Percentiles rank a stretch among this genome's conserved stretches.
These are phyloP conservation scores for Adansonia digitata DNA, from an alignment of 345 rosid genomes.

Conservation along the genomic window DNA sequence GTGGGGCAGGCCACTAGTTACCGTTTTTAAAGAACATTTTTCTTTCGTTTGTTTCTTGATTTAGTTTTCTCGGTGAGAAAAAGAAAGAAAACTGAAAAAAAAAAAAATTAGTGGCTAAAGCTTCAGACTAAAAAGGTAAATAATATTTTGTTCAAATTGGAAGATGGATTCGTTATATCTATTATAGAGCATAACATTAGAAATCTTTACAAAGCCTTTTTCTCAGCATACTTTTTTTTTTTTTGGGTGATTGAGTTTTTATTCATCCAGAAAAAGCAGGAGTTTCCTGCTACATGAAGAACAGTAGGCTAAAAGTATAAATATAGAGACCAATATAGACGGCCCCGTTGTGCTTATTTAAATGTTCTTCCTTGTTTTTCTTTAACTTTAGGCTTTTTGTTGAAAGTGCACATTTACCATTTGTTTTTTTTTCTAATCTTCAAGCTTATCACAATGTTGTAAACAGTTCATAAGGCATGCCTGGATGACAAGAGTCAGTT, in stretches of 20 bases:
- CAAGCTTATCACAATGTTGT: conserved; percentile 11
- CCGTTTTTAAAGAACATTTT: neutral
- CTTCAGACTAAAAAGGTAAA: neutral
- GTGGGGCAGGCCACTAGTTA: neutral
- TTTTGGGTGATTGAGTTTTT: neutral
- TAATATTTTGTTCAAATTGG: neutral
- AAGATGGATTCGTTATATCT: neutral
- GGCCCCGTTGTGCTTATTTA: neutral
- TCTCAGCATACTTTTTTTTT: neutral
- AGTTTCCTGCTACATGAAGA: neutral
- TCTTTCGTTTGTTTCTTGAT: neutral
- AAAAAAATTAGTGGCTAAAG: neutral
- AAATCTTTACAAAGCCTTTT: neutral
- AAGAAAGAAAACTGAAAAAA: neutral
- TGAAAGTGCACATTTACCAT: neutral
- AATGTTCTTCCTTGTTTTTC: neutral
- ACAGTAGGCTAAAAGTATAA: neutral
- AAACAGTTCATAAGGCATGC: conserved; percentile 75
- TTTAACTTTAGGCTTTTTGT: neutral
- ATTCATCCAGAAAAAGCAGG: neutral
- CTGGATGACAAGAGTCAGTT: conserved; percentile 30
- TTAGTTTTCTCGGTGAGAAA: neutral
- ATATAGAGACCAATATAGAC: neutral
- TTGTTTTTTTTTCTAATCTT: conserved; percentile 15
- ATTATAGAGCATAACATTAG: neutral